Base-by-base conservation (phyloP, 371 early-diverging fungal genomes). In the Synchytrium microbalum region DNA sequence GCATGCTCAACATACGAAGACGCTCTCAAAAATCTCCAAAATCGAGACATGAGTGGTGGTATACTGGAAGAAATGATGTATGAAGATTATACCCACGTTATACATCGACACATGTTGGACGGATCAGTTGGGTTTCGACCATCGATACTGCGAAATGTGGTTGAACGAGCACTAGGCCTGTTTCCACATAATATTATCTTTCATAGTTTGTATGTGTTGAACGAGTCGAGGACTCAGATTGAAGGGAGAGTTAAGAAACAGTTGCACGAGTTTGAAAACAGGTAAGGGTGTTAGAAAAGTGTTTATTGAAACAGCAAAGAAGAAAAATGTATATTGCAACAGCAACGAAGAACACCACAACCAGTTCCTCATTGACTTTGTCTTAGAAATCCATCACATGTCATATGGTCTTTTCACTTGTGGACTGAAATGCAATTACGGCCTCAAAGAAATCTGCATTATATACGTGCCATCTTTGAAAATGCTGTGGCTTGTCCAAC, bases 161-260 rank as follows among this genome's bases (percentile, higher is more conserved):
- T 85, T 61, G 79, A 82, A 58, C 58, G 70, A 10, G 72, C 69
- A n/a, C 26, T 75, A 30, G 54, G 31, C 83, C 23, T 60, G 57
- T 87, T 84, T 61, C 88, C 88, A 0, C 77, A 79, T 63, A 84
- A 86, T 61, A 79, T 82, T 0, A 69, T 84, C 2, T 72, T 89
- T 24, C 72, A 83, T 46, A 70, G 75, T 0, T 55, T 86, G 57
- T 87, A 80, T 67, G 79, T 83, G 14, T 84, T 83, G 83, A 84
- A 85, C 53, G 90, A 89, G 62, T 76, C 81, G 23, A 74, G 80
- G 62, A 83, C 82, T 25, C 82, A 84, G 68, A 74, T 87, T 25
- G 78, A 86, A 58, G 84, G 82, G 53, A 77, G 87, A n/a, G 84
- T 89, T 0, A 68, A 85, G 27, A 69, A 38, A 19, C 5, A 10